These are phyloP conservation scores for Spergularia bocconei DNA, from an alignment of 148 eudicot species.

Conservation along the genomic window DNA sequence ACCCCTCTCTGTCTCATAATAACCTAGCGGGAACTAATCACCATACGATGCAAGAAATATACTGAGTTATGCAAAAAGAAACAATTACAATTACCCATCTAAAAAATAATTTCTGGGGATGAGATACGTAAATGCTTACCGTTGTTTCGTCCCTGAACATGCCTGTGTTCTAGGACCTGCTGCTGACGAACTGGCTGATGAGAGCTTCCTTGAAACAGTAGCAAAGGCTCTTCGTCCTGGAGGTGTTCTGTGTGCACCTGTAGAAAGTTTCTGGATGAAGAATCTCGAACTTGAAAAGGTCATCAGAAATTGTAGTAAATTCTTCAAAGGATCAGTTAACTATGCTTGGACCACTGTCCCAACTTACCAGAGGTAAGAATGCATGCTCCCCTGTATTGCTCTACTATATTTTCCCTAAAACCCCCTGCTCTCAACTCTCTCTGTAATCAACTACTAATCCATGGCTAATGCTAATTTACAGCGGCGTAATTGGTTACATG, in stretches of 20 bases:
- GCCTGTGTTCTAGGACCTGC: conserved; percentile 14
- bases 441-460: not conserved
- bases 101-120: too few relatives aligned
- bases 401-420: not conserved
- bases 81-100: too few relatives aligned
- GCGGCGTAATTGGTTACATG: conserved; percentile 44
- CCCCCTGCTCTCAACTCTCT: too few relatives aligned
- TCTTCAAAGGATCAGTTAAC: conserved; percentile 37
- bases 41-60: too few relatives aligned
- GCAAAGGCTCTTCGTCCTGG: conserved; percentile 40
- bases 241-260: conserved; percentile 34
- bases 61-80: too few relatives aligned
- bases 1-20: not conserved
- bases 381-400: not conserved
- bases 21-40: not conserved
- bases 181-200: conserved; percentile 27
- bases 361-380: conserved; percentile 30
- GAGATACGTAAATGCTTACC: not conserved
- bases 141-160: not conserved
- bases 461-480: conserved; percentile 5
- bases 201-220: conserved; percentile 22
- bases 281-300: conserved; percentile 8
- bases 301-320: conserved; percentile 16
- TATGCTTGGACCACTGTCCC: conserved; percentile 45
- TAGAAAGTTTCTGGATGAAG: conserved; percentile 36